Conservation (phyloP, 1,284 basidiomycete species). For the Ustilago trichophora region DNA sequence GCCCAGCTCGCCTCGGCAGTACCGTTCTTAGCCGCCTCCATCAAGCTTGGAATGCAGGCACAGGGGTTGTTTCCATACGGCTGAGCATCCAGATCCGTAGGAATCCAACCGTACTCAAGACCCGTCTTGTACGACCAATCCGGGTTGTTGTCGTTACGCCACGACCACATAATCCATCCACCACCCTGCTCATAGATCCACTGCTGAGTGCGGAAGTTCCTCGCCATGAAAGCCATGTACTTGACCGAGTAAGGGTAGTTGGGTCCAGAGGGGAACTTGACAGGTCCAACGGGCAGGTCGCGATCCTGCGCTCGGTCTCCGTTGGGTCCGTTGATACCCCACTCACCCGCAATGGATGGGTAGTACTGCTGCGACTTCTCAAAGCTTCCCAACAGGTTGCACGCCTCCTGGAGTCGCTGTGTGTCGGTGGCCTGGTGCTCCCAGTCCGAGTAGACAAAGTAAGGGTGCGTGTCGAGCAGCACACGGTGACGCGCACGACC, state of each 20-base stretch:
- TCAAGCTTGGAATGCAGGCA: slow-evolving; percentile 21
- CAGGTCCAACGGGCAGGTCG: slow-evolving; percentile 45
- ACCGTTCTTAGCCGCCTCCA: slow-evolving; percentile 9
- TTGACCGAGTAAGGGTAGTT: slow-evolving; percentile 59
- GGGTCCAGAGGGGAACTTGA: slow-evolving; percentile 53
- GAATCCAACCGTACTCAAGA: slow-evolving; percentile 61
- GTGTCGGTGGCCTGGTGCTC: slow-evolving; percentile 44
- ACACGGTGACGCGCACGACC: slow-evolving; percentile 45
- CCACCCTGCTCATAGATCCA: slow-evolving; percentile 67
- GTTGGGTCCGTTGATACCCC: slow-evolving; percentile 48
- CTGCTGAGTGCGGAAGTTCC: slow-evolving; percentile 83
- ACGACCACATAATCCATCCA: slow-evolving; percentile 83
- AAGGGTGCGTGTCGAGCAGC: slow-evolving; percentile 56
- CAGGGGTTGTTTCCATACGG: slow-evolving; percentile 42
- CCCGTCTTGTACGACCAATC: slow-evolving; percentile 66
- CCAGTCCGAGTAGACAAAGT: slow-evolving; percentile 56
- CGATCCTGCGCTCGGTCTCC: slow-evolving; percentile 49
- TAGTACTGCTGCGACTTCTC: slow-evolving; percentile 47
- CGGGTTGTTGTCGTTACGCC: slow-evolving; percentile 71
- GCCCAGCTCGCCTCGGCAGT: slow-evolving; percentile 10
- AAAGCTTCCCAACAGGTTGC: slow-evolving; percentile 32
- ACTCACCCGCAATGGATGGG: slow-evolving; percentile 55
- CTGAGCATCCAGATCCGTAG: slow-evolving; percentile 37
- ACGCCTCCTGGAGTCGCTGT: slow-evolving; percentile 48
- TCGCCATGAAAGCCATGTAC: slow-evolving; percentile 84